phyloP scores from a whole-genome alignment of 2,329 filamentous ascomycete species.

The Aspergillus candidus region DNA sequence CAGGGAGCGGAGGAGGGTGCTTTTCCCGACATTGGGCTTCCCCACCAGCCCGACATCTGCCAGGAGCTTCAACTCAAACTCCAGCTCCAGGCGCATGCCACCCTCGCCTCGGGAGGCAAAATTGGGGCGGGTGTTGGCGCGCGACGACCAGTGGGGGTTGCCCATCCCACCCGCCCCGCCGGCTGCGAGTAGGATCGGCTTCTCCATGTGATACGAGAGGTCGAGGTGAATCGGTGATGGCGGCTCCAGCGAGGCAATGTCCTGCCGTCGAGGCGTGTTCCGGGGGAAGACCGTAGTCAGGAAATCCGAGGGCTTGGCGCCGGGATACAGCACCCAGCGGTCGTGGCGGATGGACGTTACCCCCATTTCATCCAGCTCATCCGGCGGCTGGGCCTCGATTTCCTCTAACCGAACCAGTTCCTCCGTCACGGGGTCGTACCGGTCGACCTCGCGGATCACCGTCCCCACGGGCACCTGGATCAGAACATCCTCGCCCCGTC shows the following conservation, averaged over 20 bases:
- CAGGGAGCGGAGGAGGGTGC: constrained; percentile 78
- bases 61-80: constrained; percentile 89
- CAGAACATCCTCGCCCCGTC: constrained; percentile 77
- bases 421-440: constrained; percentile 69
- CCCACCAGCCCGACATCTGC: constrained; percentile 94
- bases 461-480: constrained; percentile 91
- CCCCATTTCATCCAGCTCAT: constrained; percentile 39
- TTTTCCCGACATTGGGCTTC: constrained; percentile 93
- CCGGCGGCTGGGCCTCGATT: constrained; percentile 43
- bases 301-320: constrained; percentile 66
- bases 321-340: constrained; percentile 84
- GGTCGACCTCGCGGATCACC: constrained; percentile 72
- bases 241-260: constrained; percentile 62
- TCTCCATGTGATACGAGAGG: constrained; percentile 68
- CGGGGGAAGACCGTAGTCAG: constrained; percentile 53
- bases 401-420: constrained; percentile 52
- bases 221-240: constrained; percentile 66
- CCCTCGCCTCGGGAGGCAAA: constrained; percentile 83
- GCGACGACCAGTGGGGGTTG: constrained; percentile 86
- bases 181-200: constrained; percentile 76
- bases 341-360: constrained; percentile 48
- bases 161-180: constrained; percentile 86
- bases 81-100: constrained; percentile 69
- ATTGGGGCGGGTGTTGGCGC: constrained; percentile 67
- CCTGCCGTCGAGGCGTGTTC: constrained; percentile 51